A percentile compares a stretch with the other conserved stretches of the same genome.
Conservation (phyloP, 2,329 filamentous ascomycete genomes). For the Chalaropsis ovoidea region DNA sequence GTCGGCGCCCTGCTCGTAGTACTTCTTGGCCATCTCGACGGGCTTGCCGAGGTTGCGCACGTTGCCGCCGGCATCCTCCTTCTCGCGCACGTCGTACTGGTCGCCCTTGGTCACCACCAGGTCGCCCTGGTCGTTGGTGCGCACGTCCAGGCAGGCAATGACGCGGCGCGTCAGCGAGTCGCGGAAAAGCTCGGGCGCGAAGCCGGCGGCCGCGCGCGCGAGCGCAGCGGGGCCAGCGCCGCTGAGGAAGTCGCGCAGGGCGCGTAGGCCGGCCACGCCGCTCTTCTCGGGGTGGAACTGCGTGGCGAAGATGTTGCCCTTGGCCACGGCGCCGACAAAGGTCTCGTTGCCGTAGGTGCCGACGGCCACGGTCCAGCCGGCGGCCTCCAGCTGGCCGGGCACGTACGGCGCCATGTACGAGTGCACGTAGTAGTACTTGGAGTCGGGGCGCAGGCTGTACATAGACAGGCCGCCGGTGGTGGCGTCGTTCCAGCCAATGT, state of each 20-base stretch:
- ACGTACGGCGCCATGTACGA: slow-evolving; percentile 77
- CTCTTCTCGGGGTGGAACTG: slow-evolving; percentile 99
- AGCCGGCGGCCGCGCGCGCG: slow-evolving; percentile 23
- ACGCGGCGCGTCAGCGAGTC: slow-evolving; percentile 83
- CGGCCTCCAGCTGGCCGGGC: slow-evolving; percentile 60
- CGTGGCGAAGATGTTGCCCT: slow-evolving; percentile 75
- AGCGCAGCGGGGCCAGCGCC: slow-evolving; percentile 44
- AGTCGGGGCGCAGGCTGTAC: slow-evolving; percentile 67
- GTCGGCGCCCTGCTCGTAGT: slow-evolving; percentile 94
- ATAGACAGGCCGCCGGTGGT: slow-evolving; percentile 50
- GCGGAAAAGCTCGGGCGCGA: slow-evolving; percentile 29
- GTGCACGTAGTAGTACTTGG: slow-evolving; percentile 99
- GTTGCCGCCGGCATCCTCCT: slow-evolving; percentile 48
- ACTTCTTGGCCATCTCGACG: slow-evolving; percentile 83
- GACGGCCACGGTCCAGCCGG: slow-evolving; percentile 88
- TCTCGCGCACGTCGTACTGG: slow-evolving; percentile 96
- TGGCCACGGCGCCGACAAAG: slow-evolving; percentile 83
- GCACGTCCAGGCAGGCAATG: slow-evolving; percentile 92
- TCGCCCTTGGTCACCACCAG: slow-evolving; percentile 97
- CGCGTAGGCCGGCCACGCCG: slow-evolving; percentile 74
- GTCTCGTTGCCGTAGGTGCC: slow-evolving; percentile 78
- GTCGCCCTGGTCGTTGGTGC: slow-evolving; percentile 87
- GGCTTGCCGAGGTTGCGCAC: slow-evolving; percentile 95
- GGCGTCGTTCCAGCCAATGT: slow-evolving; percentile 97
- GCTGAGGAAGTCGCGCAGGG: slow-evolving; percentile 77